Evolutionary conservation across 2,329 filamentous ascomycete species (phyloP).

Genomic region (Exophiala sp.): DNA sequence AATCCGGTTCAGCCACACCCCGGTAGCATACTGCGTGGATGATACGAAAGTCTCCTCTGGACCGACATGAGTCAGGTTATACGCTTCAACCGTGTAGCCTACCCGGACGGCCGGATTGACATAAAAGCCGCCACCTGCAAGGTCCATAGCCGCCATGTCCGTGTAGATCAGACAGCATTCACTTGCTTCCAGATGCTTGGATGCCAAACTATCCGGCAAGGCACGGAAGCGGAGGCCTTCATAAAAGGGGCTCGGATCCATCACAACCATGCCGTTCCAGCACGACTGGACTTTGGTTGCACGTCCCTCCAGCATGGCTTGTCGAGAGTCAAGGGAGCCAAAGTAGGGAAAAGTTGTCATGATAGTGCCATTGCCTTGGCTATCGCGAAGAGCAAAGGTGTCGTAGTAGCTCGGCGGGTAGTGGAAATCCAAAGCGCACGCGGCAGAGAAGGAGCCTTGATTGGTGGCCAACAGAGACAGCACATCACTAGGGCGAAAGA

Average conservation of each 20-base stretch:
- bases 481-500: conserved; percentile 49
- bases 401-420: conserved; percentile 64
- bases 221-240: conserved; percentile 56
- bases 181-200: conserved; percentile 58
- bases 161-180: conserved; percentile 63
- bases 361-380: conserved; percentile 57
- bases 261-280: conserved; percentile 57
- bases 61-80: conserved; percentile 35
- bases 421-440: conserved; percentile 66
- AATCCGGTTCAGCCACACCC: conserved; percentile 55
- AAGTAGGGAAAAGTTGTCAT: conserved; percentile 66
- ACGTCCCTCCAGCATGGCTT: conserved; percentile 48
- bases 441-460: conserved; percentile 55
- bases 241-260: conserved; percentile 52
- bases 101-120: conserved; percentile 40
- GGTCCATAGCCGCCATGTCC: conserved; percentile 33
- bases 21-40: conserved; percentile 45
- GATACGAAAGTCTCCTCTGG: conserved; percentile 43
- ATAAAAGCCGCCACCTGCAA: conserved; percentile 32
- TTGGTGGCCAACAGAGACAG: conserved; percentile 55
- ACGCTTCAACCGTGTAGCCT: conserved; percentile 35
- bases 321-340: conserved; percentile 41
- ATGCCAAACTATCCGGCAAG: conserved; percentile 55
- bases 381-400: conserved; percentile 64
- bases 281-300: conserved; percentile 58